These are phyloP conservation scores for Chamaecrista fasciculata DNA, from an alignment of 306 rosid genomes.

Conservation along the genomic window DNA sequence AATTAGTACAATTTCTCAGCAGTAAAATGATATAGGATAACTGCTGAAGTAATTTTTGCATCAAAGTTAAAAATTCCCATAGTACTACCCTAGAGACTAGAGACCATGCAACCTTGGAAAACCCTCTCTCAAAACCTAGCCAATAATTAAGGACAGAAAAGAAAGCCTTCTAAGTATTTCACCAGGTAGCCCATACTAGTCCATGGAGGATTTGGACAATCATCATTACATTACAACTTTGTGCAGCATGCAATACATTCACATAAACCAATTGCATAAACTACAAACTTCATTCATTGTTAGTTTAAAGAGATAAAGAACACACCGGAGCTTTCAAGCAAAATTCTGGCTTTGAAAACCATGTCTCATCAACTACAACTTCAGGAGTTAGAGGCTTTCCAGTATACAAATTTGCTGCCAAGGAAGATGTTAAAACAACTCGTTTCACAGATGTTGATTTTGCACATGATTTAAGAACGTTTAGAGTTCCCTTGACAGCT, in stretches of 20 bases:
- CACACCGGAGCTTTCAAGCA: conserved; percentile 33
- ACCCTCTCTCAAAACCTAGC: no score
- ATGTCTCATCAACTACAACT: conserved; percentile 40
- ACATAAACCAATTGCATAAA: background rate
- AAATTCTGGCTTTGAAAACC: conserved; percentile 38
- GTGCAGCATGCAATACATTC: background rate
- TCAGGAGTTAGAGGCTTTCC: conserved; percentile 33
- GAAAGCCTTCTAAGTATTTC: no score
- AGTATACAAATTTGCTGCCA: conserved; percentile 10
- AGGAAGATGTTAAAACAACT: conserved; percentile 43
- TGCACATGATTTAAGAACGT: conserved; percentile 44
- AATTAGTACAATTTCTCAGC: no score
- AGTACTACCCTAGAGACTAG: no score
- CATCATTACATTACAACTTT: no score
- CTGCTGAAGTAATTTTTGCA: no score
- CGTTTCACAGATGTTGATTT: conserved; percentile 38
- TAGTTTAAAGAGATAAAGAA: background rate
- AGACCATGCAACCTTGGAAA: no score
- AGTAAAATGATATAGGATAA: no score
- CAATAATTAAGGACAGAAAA: no score
- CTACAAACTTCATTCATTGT: background rate
- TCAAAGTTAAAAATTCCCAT: no score
- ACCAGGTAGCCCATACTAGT: no score
- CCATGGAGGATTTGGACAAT: no score
- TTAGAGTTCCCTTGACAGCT: conserved; percentile 44